A percentile compares a stretch with the other conserved stretches of the same genome.
Conservation (phyloP, 129 eudicot genomes). For the Centrapalus pauciflorus region DNA sequence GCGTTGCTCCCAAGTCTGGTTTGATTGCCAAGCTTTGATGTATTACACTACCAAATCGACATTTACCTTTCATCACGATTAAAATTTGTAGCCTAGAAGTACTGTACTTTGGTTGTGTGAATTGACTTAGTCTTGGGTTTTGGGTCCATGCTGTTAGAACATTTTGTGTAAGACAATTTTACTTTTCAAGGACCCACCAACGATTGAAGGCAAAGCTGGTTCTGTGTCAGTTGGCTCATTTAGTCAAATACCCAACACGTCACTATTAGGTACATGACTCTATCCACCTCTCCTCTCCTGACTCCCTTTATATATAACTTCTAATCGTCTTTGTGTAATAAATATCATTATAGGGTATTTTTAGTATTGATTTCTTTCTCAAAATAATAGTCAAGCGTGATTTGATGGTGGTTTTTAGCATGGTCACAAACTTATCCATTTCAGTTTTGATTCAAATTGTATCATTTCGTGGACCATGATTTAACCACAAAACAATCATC, state of each 20-base stretch:
- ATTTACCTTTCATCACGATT: neutral
- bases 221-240: neutral
- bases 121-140: neutral
- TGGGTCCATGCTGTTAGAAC: neutral
- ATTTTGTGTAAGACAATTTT: neutral
- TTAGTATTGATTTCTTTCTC: too few relatives aligned
- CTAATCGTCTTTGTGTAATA: neutral
- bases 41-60: neutral
- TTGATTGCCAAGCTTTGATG: conserved; percentile 63
- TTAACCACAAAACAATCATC: too few relatives aligned
- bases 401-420: too few relatives aligned
- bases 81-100: neutral
- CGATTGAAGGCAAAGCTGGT: conserved; percentile 7
- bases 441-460: too few relatives aligned
- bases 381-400: too few relatives aligned
- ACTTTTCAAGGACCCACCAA: neutral
- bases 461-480: too few relatives aligned
- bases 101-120: conserved; percentile 1
- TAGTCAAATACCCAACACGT: neutral
- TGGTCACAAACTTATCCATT: too few relatives aligned
- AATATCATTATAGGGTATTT: neutral
- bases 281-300: neutral
- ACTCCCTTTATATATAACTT: too few relatives aligned
- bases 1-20: conserved; percentile 45
- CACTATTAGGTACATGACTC: neutral